Conservation (phyloP, 805 yeast genomes). For the Candida quercuum region DNA sequence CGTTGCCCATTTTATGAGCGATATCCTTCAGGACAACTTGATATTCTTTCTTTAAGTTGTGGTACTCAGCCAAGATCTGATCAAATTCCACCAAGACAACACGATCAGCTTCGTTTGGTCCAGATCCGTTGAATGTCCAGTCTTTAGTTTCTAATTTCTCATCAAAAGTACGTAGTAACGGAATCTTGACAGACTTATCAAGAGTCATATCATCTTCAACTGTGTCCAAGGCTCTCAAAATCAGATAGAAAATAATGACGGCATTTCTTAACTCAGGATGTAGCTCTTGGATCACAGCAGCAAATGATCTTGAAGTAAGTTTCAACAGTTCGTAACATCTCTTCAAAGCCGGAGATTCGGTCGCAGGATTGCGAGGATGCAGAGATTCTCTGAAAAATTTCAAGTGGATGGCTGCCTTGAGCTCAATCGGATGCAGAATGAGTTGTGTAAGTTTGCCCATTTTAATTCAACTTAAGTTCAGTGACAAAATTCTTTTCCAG, state of each 20-base stretch:
- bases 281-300: slow-evolving; percentile 87
- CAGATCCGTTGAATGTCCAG: slow-evolving; percentile 79
- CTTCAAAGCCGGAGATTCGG: slow-evolving; percentile 39
- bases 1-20: slow-evolving; percentile 86
- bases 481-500: not conserved
- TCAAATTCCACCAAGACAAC: slow-evolving; percentile 78
- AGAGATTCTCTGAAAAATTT: slow-evolving; percentile 35
- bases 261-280: slow-evolving; percentile 85
- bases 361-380: slow-evolving; percentile 29
- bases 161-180: slow-evolving; percentile 65
- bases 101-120: slow-evolving; percentile 77
- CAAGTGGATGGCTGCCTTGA: slow-evolving; percentile 62
- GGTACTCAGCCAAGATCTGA: slow-evolving; percentile 62
- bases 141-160: slow-evolving; percentile 54
- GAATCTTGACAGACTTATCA: slow-evolving; percentile 64
- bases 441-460: slow-evolving; percentile 64
- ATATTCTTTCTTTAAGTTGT: slow-evolving; percentile 65
- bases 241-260: slow-evolving; percentile 77
- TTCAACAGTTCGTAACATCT: slow-evolving; percentile 66
- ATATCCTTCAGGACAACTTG: slow-evolving; percentile 76
- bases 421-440: slow-evolving; percentile 64
- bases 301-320: slow-evolving; percentile 83
- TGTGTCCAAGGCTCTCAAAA: slow-evolving; percentile 89
- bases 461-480: too few relatives aligned
- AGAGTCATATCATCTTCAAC: slow-evolving; percentile 94